Evolutionary conservation across 331 rosid species (phyloP), one percentile per base, ranked within the genome.

Genomic region (Rhamnella rubrinervis): DNA sequence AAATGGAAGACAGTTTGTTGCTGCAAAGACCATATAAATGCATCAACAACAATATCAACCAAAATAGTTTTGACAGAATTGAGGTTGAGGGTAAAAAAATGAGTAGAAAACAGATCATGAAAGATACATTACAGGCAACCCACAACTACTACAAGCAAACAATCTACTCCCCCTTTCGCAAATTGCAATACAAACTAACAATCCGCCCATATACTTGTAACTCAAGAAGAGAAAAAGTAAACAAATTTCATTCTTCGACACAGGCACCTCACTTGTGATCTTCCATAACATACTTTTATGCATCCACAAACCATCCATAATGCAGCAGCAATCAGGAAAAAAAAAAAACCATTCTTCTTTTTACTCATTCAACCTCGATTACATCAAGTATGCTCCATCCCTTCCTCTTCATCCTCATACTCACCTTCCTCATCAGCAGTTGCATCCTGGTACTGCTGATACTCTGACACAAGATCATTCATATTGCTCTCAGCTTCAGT

Each of bases 371-470:
- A 25, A 40, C 68, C 18, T 53, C 63, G 6, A 5, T 19, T 66
- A 15, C 14, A 38, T 40, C 63, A 86, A 0, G 21, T 75, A 0
- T 61, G 68, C 56, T 80, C 84, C 19, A 31, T 59, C 7, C 15
- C 75, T 10, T 84, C 89, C 63, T 84, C 92, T 26, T 84, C 91
- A 0, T 82, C 89, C 18, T 85, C 89, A 20, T 80, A 87, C 6
- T 81, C 93, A 1, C 85, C 87, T 38, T 87, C 92, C 4, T 87
- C 92, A 6, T 87, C 89, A 1, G 92, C 92, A 25, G 92, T 87
- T 37, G 89, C 92, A 52, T 87, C 89, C 83, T 87, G 92, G 73
- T 87, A 87, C 76, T 87, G 92, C 83, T 87, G 92, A 70, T 87
- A 85, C 63, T 87, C 92, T 0, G 92, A 85, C 31, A 85, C 89